Base-by-base conservation (phyloP, 2,329 filamentous ascomycete genomes). In the Penicillium sp. region DNA sequence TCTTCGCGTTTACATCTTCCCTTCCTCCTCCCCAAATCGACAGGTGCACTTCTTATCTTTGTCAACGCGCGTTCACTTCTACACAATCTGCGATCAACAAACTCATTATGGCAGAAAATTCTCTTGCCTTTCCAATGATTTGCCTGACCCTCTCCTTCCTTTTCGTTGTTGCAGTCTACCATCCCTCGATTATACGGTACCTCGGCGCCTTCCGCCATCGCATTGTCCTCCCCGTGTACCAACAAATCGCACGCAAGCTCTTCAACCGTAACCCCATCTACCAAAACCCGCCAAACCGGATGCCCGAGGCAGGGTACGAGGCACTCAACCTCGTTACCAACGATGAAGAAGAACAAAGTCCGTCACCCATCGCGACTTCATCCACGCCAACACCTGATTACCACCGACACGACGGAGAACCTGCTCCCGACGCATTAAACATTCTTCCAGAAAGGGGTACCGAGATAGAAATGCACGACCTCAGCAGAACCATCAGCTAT, bases 131-230 rank as follows among this genome's bases (percentile, higher is more conserved):
- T 13, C 55, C 55, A 1, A 19, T 51, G 1, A 50, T 60, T 43
- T 68, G 65, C 46, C 48, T 68, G 13, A 4, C 65, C 9, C 38
- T 68, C 38, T 62, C 65, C 11, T 50, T 54, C 43, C 33, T 62
- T 4, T 58, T 67, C 19, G n/a, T 61, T 16, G 16, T 54, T 29
- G 47, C 41, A n/a, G 44, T 60, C 16, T 47, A 63, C 41, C 49
- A 53, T 43, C 40, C 34, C 4, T 45, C 36, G 4, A 46, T 60
- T 19, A 49, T 27, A 29, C 34, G 53, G 29, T 27, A 31, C n/a
- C 29, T 53, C 19, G 7, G 23, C 1, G 7, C 46, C 15, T 44
- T 50, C 16, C 16, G 39, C 16, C 19, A 9, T 16, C n/a, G 8
- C 10, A 19, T 16, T 13, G 25, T 50, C 23, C 38, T 50, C 6